Evolutionary conservation across 2,329 filamentous ascomycete species (phyloP), one percentile per base, ranked within the genome.

Genomic region (Orbilia ellipsospora): DNA sequence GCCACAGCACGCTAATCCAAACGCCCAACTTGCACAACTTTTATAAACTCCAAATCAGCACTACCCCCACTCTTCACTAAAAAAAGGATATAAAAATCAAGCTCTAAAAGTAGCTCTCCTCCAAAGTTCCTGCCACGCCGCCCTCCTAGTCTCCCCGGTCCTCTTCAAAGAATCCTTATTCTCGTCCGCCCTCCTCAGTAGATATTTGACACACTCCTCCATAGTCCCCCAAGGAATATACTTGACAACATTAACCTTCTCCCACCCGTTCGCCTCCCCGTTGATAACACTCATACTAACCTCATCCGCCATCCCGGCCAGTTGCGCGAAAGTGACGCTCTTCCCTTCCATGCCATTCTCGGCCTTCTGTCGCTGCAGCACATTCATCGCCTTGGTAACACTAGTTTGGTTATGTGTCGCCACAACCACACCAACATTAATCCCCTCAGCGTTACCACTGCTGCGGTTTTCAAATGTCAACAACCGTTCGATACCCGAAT

Each of bases 291-390:
- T 50, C 78, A 77, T 57, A 77, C 78, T 75, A 62, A 98, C 89
- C 81, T 97, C 94, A 79, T 98, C 94, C 0, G 94, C 94, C 94
- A 98, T 98, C 48, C 94, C 94, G 84, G 94, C 91, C 0, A 97
- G 87, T 83, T 97, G 94, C 1, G 91, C 91, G 81, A 92, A 93
- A 70, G 56, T 79, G 77, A 77, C 78, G 69, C 15, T 73, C 70
- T 74, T 74, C 1, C 78, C 79, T 28, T 79, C 79, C 31, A 77
- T 45, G 3, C 31, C 31, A 20, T 81, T 81, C 44, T 82, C 84
- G 64, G 81, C 79, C 80, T 82, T 78, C 18, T 81, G 78, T 31
- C 83, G 83, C 69, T 87, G 83, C 15, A 89, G 81, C 0, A 89
- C 81, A 2, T 83, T 82, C 67, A 85, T 84, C 0, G 87, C 87